These are phyloP conservation scores for Bryoglossum gracile DNA, from an alignment of 495 filamentous ascomycete species.

Conservation along the genomic window DNA sequence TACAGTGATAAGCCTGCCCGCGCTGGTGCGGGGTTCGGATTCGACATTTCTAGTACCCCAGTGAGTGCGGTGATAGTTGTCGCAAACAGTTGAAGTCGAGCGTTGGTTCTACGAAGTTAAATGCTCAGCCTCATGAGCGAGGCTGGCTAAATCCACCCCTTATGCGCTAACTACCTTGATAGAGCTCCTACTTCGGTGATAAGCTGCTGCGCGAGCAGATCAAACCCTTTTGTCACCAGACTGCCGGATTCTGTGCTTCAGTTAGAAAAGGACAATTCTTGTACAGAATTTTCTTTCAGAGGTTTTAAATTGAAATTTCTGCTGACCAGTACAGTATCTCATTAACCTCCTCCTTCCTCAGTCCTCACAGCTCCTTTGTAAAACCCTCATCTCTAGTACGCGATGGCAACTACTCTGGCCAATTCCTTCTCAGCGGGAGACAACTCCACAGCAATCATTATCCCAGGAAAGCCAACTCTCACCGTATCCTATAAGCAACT, in stretches of 20 bases:
- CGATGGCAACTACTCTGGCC: conserved; percentile 24
- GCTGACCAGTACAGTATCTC: conserved; percentile 5
- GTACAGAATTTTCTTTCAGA: background rate
- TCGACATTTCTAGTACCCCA: conserved; percentile 12
- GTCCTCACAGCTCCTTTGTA: background rate
- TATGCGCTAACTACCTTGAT: background rate
- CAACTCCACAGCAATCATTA: conserved; percentile 50
- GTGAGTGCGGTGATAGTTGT: background rate
- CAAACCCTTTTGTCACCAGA: conserved; percentile 8
- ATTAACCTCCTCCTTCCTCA: too few relatives aligned
- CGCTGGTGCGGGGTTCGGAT: conserved; percentile 10
- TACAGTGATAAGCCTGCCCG: conserved; percentile 44
- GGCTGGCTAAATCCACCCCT: too few relatives aligned
- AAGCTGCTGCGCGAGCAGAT: conserved; percentile 7
- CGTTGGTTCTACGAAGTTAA: too few relatives aligned
- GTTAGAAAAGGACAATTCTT: too few relatives aligned
- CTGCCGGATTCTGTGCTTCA: background rate
- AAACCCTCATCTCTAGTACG: background rate
- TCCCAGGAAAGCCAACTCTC: conserved; percentile 53
- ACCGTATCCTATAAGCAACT: conserved; percentile 59
- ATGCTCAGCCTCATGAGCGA: conserved; percentile 9
- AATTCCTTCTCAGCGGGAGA: conserved; percentile 21
- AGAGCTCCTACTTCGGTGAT: conserved; percentile 3
- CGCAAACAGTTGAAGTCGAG: too few relatives aligned
- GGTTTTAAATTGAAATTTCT: too few relatives aligned